Conservation (phyloP, 768 basidiomycete genomes). For the Paxillus ammoniavirescens region DNA sequence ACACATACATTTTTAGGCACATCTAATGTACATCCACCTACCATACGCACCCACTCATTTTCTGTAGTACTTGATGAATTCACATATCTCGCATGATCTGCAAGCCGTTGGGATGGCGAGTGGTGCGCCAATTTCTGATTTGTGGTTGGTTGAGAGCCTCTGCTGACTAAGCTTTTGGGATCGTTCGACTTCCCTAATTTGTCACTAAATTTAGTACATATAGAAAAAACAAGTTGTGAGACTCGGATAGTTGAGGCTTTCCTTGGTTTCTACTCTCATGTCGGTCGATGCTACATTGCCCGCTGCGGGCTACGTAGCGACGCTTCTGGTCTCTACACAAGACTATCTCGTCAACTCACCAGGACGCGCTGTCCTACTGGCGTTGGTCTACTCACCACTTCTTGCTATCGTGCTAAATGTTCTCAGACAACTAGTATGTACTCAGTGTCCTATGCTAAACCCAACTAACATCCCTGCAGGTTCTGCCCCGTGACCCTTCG, state of each 20-base stretch:
- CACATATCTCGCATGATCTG: neutral
- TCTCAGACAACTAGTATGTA: constrained; percentile 71
- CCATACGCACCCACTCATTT: neutral
- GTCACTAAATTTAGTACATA: neutral
- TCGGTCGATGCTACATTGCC: constrained; percentile 22
- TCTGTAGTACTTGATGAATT: neutral
- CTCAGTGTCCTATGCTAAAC: neutral
- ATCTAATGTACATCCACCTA: neutral
- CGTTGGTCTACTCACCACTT: constrained; percentile 65
- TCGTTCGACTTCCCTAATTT: constrained; percentile 8
- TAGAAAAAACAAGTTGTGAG: constrained; percentile 6
- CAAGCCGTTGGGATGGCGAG: constrained; percentile 4
- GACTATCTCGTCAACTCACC: constrained; percentile 23
- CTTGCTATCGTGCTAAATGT: constrained; percentile 71
- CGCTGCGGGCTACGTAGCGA: constrained; percentile 24
- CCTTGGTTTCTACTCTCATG: constrained; percentile 18
- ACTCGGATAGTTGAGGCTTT: neutral
- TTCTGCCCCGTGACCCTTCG: constrained; percentile 64
- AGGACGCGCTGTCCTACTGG: constrained; percentile 33
- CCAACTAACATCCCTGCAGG: constrained; percentile 37
- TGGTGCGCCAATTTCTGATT: neutral
- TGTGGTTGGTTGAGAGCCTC: constrained; percentile 3
- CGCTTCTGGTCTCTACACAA: constrained; percentile 14
- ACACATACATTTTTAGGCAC: neutral
- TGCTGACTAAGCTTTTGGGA: constrained; percentile 24